Evolutionary conservation across 331 rosid species (phyloP).

Genomic region (Pyrus hybrid): DNA sequence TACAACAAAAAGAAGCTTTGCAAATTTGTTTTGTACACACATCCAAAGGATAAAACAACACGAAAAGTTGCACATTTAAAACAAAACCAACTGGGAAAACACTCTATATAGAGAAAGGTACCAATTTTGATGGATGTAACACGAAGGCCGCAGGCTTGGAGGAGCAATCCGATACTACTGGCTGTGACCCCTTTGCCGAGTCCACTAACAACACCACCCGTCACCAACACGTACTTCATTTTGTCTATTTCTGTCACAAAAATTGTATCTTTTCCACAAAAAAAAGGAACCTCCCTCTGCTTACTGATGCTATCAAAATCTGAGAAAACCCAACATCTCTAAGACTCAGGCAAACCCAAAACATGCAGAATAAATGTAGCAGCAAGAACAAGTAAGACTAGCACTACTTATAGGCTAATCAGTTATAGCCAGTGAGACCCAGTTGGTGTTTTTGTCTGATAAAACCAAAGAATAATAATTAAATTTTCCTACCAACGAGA

Average conservation of each 20-base stretch:
- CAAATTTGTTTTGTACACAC: not conserved
- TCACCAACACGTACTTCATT: constrained; percentile 87
- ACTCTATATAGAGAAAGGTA: constrained; percentile 12
- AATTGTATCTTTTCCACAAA: not conserved
- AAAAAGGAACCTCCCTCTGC: constrained; percentile 13
- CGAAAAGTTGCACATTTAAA: not conserved
- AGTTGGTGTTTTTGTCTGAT: constrained; percentile 7
- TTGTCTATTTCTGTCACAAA: not conserved
- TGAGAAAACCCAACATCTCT: constrained; percentile 27
- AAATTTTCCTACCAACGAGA: not conserved
- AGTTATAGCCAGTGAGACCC: constrained; percentile 2
- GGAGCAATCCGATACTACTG: constrained; percentile 76
- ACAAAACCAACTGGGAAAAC: not conserved
- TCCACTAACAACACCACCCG: constrained; percentile 95
- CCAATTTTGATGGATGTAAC: constrained; percentile 88
- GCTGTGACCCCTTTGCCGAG: constrained; percentile 94
- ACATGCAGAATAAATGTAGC: not conserved
- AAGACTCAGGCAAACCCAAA: not conserved
- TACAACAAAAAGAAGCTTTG: not conserved
- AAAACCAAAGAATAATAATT: constrained; percentile 10
- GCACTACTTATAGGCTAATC: not conserved
- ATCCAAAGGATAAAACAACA: not conserved
- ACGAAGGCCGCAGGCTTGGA: constrained; percentile 78
- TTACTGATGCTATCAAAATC: constrained; percentile 19
- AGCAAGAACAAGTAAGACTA: not conserved